Evolutionary conservation across 2,329 filamentous ascomycete genomes (phyloP).

Genomic region (Ilyonectria mors-panacis): DNA sequence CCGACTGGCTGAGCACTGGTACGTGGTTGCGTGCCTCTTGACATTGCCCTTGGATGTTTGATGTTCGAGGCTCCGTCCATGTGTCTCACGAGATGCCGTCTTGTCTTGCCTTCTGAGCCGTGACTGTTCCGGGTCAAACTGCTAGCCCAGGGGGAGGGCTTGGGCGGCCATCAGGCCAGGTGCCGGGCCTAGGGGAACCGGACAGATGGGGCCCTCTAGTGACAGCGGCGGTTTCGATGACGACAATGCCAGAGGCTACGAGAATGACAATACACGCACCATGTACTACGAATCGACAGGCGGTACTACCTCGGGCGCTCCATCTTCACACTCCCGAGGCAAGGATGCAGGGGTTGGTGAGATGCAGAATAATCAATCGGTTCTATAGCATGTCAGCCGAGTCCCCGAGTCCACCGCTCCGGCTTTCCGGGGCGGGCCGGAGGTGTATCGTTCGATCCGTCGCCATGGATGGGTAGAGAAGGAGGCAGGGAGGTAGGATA

Average conservation of each 20-base stretch:
- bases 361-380: slow-evolving; percentile 1
- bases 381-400: not conserved
- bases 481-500: not conserved
- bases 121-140: not conserved
- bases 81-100: not conserved
- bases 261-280: slow-evolving; percentile 7
- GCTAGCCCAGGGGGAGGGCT: not conserved
- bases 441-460: not conserved
- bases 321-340: not conserved
- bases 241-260: not conserved
- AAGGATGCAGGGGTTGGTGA: slow-evolving; percentile 15
- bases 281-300: not conserved
- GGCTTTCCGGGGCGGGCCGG: not conserved
- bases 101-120: not conserved
- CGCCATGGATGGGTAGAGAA: not conserved
- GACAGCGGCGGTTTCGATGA: not conserved
- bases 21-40: slow-evolving; percentile 8
- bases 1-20: not conserved
- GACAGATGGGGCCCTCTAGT: slow-evolving; percentile 10
- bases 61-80: slow-evolving; percentile 1
- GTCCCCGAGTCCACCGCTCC: not conserved
- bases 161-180: not conserved
- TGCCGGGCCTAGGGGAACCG: slow-evolving; percentile 15
- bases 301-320: slow-evolving; percentile 27
- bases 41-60: not conserved